Percentiles rank a stretch among this genome's conserved stretches.
These are phyloP conservation scores for Heritiera fomes DNA, from an alignment of 345 rosid genomes.

Conservation along the genomic window DNA sequence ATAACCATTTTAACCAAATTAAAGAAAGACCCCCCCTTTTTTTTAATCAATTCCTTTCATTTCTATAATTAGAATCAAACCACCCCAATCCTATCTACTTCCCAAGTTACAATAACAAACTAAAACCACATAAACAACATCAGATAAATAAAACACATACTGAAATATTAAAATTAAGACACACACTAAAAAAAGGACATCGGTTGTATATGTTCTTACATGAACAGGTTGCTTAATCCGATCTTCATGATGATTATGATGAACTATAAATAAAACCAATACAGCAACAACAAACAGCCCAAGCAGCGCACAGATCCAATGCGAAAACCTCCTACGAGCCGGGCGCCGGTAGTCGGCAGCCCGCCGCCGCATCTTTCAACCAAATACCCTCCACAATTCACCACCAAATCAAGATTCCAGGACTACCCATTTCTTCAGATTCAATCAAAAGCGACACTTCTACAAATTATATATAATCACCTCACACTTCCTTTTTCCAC, in stretches of 20 bases:
- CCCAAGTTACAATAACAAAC: slow-evolving; percentile 23
- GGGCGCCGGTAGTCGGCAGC: slow-evolving; percentile 95
- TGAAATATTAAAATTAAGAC: background rate
- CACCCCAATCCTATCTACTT: slow-evolving; percentile 7
- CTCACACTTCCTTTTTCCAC: background rate
- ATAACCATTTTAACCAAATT: background rate
- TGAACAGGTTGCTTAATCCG: slow-evolving; percentile 42
- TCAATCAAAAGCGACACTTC: slow-evolving; percentile 13
- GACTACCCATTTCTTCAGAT: slow-evolving; percentile 32
- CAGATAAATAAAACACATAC: slow-evolving; percentile 2
- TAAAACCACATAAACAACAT: background rate
- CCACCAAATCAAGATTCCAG: slow-evolving; percentile 41
- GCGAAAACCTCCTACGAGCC: slow-evolving; percentile 80
- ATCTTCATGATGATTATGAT: slow-evolving; percentile 78
- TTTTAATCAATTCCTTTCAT: slow-evolving; percentile 8
- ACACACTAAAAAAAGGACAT: background rate
- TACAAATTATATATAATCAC: background rate
- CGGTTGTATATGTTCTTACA: slow-evolving; percentile 29
- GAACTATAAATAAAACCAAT: slow-evolving; percentile 74
- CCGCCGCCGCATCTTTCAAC: slow-evolving; percentile 84
- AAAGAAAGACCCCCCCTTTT: background rate
- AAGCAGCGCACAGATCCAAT: slow-evolving; percentile 83
- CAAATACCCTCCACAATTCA: slow-evolving; percentile 44
- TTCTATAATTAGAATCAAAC: background rate
- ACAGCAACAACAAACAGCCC: slow-evolving; percentile 70